These are phyloP conservation scores for Fragilaria radians DNA, from an alignment of 108 stramenopile species.

Conservation along the genomic window DNA sequence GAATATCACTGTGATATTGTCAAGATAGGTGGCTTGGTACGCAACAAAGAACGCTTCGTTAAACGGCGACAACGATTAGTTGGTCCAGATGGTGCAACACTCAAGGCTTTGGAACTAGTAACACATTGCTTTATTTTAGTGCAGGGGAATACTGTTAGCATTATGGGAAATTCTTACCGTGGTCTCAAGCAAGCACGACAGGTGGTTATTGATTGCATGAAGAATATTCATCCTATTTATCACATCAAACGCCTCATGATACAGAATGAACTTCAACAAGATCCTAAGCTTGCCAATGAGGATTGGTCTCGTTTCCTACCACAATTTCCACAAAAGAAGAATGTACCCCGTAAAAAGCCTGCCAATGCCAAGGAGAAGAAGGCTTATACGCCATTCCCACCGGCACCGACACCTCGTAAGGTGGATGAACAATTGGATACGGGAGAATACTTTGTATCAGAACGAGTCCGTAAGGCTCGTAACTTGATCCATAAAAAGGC, in stretches of 20 bases:
- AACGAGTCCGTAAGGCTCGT: conserved; percentile 55
- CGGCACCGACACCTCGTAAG: conserved; percentile 86
- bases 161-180: conserved; percentile 79
- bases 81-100: conserved; percentile 96
- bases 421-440: conserved; percentile 93
- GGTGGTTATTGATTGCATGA: conserved; percentile 98
- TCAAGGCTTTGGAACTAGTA: conserved; percentile 96
- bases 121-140: conserved; percentile 97
- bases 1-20: conserved; percentile 96
- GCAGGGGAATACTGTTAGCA: conserved; percentile 94
- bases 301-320: conserved; percentile 98
- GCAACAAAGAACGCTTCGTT: conserved; percentile 99
- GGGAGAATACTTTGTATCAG: conserved; percentile 86
- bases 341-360: conserved; percentile 79
- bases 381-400: conserved; percentile 96
- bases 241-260: conserved; percentile 99
- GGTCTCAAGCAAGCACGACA: conserved; percentile 93
- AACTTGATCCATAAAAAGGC: conserved; percentile 43
- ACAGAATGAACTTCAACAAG: conserved; percentile 93
- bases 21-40: conserved; percentile 97
- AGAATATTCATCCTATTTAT: conserved; percentile 98
- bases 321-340: conserved; percentile 95
- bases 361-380: conserved; percentile 60
- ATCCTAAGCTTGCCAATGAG: conserved; percentile 87
- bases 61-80: conserved; percentile 94